Conservation (phyloP, 1,284 basidiomycete species). For the Austropuccinia psidii region DNA sequence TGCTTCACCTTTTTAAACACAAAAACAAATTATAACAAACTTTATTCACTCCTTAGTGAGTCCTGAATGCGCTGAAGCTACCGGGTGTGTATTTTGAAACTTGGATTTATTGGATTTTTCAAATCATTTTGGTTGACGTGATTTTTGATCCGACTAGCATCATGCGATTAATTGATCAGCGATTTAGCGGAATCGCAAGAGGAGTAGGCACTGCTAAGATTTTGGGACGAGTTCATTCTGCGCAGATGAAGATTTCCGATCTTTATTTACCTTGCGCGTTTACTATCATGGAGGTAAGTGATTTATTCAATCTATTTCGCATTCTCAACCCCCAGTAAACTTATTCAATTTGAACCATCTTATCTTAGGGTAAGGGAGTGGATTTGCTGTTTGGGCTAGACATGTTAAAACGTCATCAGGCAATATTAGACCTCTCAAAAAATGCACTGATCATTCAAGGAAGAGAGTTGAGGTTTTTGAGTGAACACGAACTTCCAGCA, state of each 20-base stretch:
- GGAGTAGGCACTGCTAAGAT: slow-evolving; percentile 95
- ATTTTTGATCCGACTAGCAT: too few relatives aligned
- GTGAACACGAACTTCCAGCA: slow-evolving; percentile 90
- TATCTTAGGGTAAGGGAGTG: slow-evolving; percentile 66
- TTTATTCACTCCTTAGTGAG: too few relatives aligned
- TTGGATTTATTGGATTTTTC: too few relatives aligned
- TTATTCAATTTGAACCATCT: slow-evolving; percentile 1
- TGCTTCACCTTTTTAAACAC: too few relatives aligned
- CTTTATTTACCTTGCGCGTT: slow-evolving; percentile 82
- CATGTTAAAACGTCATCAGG: slow-evolving; percentile 97
- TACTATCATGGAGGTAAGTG: slow-evolving; percentile 78
- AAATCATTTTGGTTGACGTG: too few relatives aligned
- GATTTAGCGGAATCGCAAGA: slow-evolving; percentile 82
- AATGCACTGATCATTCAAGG: slow-evolving; percentile 80
- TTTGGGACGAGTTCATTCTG: slow-evolving; percentile 84
- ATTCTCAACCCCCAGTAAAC: neutral
- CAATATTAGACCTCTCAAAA: slow-evolving; percentile 83
- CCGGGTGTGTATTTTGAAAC: slow-evolving; percentile 64
- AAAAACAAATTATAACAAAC: too few relatives aligned
- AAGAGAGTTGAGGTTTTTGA: slow-evolving; percentile 73
- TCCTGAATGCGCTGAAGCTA: slow-evolving; percentile 84
- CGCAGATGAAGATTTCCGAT: slow-evolving; percentile 74
- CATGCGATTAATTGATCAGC: slow-evolving; percentile 82
- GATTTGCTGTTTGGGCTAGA: slow-evolving; percentile 92
- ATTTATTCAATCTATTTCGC: neutral